Evolutionary conservation across 164 flowering plant genomes (phyloP).

Genomic region (Liriodendron chinense): DNA sequence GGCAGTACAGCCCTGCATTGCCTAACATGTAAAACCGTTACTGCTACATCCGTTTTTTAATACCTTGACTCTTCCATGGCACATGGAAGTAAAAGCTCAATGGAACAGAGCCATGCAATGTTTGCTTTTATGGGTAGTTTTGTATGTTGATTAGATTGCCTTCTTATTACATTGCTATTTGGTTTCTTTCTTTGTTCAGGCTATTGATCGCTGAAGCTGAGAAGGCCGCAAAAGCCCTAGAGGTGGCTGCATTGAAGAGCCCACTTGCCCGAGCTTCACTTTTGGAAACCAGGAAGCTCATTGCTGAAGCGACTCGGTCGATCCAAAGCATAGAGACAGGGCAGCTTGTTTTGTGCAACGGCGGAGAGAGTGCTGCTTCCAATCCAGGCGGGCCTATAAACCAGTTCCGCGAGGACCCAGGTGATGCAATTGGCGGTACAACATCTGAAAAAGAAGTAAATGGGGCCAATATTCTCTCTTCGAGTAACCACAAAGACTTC

Average conservation of each 20-base stretch:
- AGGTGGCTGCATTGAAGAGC: constrained; percentile 64
- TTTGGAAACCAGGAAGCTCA: constrained; percentile 71
- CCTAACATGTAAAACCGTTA: too few relatives aligned
- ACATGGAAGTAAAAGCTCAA: too few relatives aligned
- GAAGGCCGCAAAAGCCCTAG: constrained; percentile 84
- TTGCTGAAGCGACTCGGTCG: constrained; percentile 68
- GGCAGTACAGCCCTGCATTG: too few relatives aligned
- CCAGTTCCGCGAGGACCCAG: constrained; percentile 13
- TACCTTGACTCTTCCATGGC: too few relatives aligned
- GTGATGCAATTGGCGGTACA: constrained; percentile 3
- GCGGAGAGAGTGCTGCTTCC: constrained; percentile 8
- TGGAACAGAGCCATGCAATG: too few relatives aligned
- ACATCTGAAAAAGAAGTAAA: constrained; percentile 11
- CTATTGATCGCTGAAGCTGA: constrained; percentile 81
- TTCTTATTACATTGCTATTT: neutral
- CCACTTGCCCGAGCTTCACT: constrained; percentile 80
- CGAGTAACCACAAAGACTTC: constrained; percentile 1
- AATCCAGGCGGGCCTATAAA: constrained; percentile 13
- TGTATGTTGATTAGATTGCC: too few relatives aligned
- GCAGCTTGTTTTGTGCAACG: constrained; percentile 12
- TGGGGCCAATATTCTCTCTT: constrained; percentile 16
- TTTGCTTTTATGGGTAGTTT: too few relatives aligned
- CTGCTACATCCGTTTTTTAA: too few relatives aligned
- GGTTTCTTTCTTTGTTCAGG: constrained; percentile 33
- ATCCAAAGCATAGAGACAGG: constrained; percentile 46